Evolutionary conservation across 1,284 basidiomycete genomes (phyloP).

Genomic region (Malassezia restricta): DNA sequence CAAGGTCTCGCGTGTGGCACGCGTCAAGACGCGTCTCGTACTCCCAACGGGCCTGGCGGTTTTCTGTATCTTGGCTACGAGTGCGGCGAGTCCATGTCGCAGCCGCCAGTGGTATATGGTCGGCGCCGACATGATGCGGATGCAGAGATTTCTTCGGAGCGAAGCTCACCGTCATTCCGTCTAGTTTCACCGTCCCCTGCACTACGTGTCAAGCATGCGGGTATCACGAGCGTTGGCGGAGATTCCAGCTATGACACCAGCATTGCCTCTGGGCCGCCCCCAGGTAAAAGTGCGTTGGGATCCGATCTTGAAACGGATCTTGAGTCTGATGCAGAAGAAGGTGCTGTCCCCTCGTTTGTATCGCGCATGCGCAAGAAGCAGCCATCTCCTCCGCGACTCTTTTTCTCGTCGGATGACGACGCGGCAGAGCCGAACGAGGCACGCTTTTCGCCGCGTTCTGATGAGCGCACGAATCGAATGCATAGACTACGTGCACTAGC

Average conservation of each 20-base stretch:
- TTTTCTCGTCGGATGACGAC: not conserved
- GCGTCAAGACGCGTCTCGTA: not conserved
- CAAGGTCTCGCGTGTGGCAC: not conserved
- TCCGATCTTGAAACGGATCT: slow-evolving; percentile 11
- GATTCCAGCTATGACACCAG: slow-evolving; percentile 17
- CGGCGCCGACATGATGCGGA: not conserved
- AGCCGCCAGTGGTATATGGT: slow-evolving; percentile 6
- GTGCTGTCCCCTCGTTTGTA: not conserved
- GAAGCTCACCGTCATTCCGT: slow-evolving; percentile 14
- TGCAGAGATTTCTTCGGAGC: not conserved
- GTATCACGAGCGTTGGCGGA: not conserved
- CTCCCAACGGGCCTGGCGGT: not conserved
- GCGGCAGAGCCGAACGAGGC: not conserved
- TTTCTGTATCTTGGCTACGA: not conserved
- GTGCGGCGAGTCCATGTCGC: not conserved
- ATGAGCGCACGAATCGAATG: slow-evolving; percentile 8
- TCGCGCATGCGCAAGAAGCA: not conserved
- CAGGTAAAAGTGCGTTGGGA: not conserved
- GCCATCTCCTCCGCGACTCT: not conserved
- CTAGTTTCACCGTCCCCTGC: slow-evolving; percentile 5
- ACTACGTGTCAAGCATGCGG: not conserved
- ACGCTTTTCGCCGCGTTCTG: not conserved
- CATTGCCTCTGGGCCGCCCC: slow-evolving; percentile 1
- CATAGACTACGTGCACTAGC: slow-evolving; percentile 8
- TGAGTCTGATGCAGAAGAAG: slow-evolving; percentile 3